A percentile compares a stretch with the other conserved stretches of the same genome.
Evolutionary conservation across 352 stramenopile species (phyloP).

Genomic region (Pythium rhizo-oryzae): DNA sequence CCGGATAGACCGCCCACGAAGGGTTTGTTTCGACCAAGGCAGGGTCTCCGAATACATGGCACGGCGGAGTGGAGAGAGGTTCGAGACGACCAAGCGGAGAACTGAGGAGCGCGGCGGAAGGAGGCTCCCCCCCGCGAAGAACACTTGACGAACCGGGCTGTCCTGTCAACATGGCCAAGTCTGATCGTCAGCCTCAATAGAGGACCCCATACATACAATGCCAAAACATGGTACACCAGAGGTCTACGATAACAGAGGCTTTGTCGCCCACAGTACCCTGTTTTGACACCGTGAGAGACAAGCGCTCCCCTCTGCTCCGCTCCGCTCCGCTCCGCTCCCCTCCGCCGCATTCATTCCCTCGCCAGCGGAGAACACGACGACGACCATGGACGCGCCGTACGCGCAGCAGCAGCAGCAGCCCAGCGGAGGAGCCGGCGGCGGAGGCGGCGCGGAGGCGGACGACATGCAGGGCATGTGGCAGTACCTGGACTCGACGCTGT

Average conservation of each 20-base stretch:
- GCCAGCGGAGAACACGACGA: neutral
- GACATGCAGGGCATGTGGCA: slow-evolving; percentile 74
- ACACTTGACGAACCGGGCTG: neutral
- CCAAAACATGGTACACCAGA: neutral
- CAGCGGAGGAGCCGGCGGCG: neutral
- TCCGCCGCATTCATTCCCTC: neutral
- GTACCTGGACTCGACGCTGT: slow-evolving; percentile 59
- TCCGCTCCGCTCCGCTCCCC: neutral
- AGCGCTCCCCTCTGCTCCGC: too few species aligned
- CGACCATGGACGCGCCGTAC: slow-evolving; percentile 12
- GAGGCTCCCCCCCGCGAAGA: neutral
- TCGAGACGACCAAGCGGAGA: neutral
- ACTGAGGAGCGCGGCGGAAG: neutral
- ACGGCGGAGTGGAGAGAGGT: neutral
- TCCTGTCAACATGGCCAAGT: slow-evolving; percentile 5
- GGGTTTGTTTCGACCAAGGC: neutral
- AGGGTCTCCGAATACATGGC: neutral
- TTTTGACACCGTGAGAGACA: neutral
- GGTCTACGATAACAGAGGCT: too few species aligned
- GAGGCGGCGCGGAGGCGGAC: slow-evolving; percentile 18
- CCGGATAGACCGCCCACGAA: neutral
- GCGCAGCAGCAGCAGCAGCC: neutral
- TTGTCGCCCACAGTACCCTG: neutral
- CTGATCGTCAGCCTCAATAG: neutral
- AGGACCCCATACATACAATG: neutral